phyloP scores from a whole-genome alignment of 2,329 filamentous ascomycete genomes.

The Xylariaceae sp. region DNA sequence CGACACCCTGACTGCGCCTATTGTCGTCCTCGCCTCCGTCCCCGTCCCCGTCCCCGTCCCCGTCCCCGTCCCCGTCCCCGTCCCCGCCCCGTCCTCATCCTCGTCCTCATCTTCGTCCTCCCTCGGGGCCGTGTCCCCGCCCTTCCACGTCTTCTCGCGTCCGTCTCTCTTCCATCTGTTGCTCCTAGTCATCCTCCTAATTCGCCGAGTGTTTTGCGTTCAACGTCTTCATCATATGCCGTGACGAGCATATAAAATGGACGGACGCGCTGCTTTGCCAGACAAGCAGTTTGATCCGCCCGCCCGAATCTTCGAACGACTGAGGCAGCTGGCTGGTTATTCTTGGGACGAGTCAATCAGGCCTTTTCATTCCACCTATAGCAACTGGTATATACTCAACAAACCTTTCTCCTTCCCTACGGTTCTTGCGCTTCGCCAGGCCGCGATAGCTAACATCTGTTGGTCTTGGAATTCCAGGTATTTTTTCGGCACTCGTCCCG shows the following conservation, averaged over 20 bases:
- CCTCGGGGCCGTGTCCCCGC: neutral
- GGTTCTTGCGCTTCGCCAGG: neutral
- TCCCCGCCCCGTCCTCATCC: neutral
- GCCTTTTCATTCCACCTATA: slow-evolving; percentile 68
- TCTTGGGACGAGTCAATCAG: slow-evolving; percentile 65
- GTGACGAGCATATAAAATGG: slow-evolving; percentile 40
- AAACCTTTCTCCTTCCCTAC: neutral
- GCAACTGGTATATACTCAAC: slow-evolving; percentile 64
- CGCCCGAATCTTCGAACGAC: slow-evolving; percentile 65
- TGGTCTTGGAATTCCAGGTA: slow-evolving; percentile 46
- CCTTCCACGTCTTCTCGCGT: neutral
- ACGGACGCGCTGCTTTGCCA: slow-evolving; percentile 45
- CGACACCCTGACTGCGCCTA: slow-evolving; percentile 12
- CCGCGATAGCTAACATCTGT: slow-evolving; percentile 9
- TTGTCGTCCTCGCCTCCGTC: no score
- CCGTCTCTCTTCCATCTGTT: neutral
- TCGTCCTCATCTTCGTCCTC: neutral
- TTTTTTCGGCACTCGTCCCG: slow-evolving; percentile 59
- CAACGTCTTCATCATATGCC: slow-evolving; percentile 17
- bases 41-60: neutral
- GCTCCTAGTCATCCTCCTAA: slow-evolving; percentile 9
- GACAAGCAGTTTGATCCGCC: slow-evolving; percentile 61
- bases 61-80: neutral
- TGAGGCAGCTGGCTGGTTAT: slow-evolving; percentile 69
- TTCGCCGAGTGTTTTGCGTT: neutral